phyloP scores from a whole-genome alignment of 257 asterid genomes.

The Solanum rostratum region DNA sequence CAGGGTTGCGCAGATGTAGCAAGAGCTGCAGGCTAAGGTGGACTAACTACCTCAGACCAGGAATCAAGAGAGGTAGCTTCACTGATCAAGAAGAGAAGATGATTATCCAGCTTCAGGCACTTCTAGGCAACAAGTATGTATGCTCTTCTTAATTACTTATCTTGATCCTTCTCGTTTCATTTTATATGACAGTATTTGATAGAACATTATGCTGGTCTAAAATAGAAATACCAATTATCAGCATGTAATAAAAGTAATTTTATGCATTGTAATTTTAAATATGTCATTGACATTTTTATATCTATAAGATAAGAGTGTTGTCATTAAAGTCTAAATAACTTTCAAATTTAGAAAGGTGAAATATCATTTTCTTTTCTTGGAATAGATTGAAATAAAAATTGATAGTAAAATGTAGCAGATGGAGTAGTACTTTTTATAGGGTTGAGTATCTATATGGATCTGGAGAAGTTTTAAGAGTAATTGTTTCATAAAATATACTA shows the following conservation, averaged over 20 bases:
- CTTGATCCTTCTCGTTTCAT: neutral
- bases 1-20: slow-evolving; percentile 85
- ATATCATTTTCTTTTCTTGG: no score
- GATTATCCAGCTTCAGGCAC: slow-evolving; percentile 94
- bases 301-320: neutral
- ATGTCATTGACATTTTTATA: neutral
- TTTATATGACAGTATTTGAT: neutral
- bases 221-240: neutral
- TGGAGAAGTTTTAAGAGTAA: no score
- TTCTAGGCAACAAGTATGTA: slow-evolving; percentile 81
- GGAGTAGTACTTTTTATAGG: neutral
- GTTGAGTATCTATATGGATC: neutral
- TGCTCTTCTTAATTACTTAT: neutral
- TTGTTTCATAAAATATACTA: neutral
- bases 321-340: neutral
- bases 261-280: neutral
- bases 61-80: slow-evolving; percentile 83
- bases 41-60: slow-evolving; percentile 93
- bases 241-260: neutral
- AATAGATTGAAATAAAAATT: no score
- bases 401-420: neutral
- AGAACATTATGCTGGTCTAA: neutral
- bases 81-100: slow-evolving; percentile 74
- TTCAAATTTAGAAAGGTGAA: no score
- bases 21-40: slow-evolving; percentile 94